Conservation (phyloP, 2,329 filamentous ascomycete species). For the Beauveria medogensis region DNA sequence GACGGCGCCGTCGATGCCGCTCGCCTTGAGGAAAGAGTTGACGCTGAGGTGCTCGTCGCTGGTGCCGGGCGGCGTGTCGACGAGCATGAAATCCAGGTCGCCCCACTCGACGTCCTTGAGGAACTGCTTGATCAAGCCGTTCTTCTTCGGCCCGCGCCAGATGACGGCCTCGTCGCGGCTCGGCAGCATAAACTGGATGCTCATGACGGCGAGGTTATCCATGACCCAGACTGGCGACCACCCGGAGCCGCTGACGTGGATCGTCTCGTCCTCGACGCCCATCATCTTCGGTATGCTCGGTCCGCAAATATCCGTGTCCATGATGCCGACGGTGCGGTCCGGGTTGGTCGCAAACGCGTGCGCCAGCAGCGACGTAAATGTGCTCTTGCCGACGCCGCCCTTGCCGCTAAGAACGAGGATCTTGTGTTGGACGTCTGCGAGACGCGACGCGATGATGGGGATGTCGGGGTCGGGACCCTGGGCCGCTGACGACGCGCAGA, state of each 20-base stretch:
- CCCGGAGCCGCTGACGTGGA: constrained; percentile 79
- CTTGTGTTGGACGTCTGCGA: constrained; percentile 79
- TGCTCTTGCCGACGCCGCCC: constrained; percentile 94
- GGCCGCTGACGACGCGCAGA: constrained; percentile 78
- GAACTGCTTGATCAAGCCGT: constrained; percentile 95
- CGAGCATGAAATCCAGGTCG: constrained; percentile 82
- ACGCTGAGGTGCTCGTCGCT: constrained; percentile 93
- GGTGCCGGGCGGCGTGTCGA: constrained; percentile 93
- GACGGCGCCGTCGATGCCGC: constrained; percentile 86
- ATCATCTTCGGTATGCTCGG: constrained; percentile 98
- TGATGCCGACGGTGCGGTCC: constrained; percentile 75
- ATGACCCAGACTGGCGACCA: constrained; percentile 95
- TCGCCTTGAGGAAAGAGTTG: constrained; percentile 83
- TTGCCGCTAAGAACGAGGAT: constrained; percentile 90
- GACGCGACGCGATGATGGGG: constrained; percentile 73
- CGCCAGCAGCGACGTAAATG: constrained; percentile 79
- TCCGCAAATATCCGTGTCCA: constrained; percentile 97
- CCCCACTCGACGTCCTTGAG: constrained; percentile 98
- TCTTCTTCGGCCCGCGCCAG: constrained; percentile 97
- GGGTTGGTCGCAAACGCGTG: constrained; percentile 83
- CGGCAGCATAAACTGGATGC: constrained; percentile 95
- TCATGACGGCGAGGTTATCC: constrained; percentile 94
- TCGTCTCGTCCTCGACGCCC: constrained; percentile 88
- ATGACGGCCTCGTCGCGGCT: constrained; percentile 92
- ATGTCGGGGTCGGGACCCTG: constrained; percentile 96